Percentiles rank a stretch among this genome's conserved stretches.
These are phyloP conservation scores for Tolypocladium sp. DNA, from an alignment of 2,329 filamentous ascomycete genomes.

Conservation along the genomic window DNA sequence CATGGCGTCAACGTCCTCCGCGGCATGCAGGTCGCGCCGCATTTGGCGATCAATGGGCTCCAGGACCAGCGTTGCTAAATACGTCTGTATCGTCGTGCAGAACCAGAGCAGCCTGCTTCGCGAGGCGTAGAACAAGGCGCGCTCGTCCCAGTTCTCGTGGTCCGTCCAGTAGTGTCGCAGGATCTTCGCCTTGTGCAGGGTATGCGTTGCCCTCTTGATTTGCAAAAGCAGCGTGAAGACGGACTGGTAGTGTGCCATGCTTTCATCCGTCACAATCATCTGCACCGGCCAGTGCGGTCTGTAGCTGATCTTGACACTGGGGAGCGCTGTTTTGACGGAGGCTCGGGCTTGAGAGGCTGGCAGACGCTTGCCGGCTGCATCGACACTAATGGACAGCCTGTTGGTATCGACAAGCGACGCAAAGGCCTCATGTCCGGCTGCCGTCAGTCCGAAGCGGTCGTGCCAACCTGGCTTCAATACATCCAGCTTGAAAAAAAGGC, in stretches of 20 bases:
- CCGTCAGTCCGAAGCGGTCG: conserved; percentile 73
- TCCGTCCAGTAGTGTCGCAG: conserved; percentile 29
- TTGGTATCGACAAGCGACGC: conserved; percentile 47
- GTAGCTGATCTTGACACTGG: conserved; percentile 58
- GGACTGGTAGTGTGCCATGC: conserved; percentile 57
- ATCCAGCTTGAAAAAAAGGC: conserved; percentile 70
- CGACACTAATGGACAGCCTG: conserved; percentile 51
- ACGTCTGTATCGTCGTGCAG: conserved; percentile 62
- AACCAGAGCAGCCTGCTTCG: conserved; percentile 72
- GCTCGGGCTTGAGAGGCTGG: conserved; percentile 38
- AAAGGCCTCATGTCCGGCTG: conserved; percentile 67
- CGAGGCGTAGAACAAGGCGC: conserved; percentile 46
- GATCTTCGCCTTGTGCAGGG: conserved; percentile 49
- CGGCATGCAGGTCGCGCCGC: conserved; percentile 42
- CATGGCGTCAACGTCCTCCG: conserved; percentile 75
- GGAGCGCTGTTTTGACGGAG: conserved; percentile 49
- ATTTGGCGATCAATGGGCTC: conserved; percentile 50
- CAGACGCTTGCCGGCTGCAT: conserved; percentile 25
- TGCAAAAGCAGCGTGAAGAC: conserved; percentile 73
- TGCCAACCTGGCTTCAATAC: conserved; percentile 54
- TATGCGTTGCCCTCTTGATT: conserved; percentile 58
- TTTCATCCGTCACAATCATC: conserved; percentile 63
- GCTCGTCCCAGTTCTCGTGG: conserved; percentile 28
- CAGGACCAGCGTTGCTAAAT: conserved; percentile 66
- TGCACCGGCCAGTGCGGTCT: conserved; percentile 56